Conservation (phyloP, 2,329 filamentous ascomycete genomes). For the Penicillium sp. region DNA sequence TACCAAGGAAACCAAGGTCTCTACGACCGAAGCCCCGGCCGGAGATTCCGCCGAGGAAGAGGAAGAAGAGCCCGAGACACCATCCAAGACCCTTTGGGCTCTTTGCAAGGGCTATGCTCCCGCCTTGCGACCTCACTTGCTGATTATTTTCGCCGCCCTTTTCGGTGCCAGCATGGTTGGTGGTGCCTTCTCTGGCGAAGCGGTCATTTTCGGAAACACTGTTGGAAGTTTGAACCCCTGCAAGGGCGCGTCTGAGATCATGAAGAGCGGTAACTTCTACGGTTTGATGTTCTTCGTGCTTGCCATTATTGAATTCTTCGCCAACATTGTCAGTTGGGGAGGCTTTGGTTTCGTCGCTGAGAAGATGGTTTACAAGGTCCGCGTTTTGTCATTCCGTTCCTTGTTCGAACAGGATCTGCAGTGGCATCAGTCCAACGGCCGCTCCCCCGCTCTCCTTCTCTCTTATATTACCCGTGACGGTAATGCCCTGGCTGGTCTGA, state of each 20-base stretch:
- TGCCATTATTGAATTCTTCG: constrained; percentile 61
- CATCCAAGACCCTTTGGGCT: constrained; percentile 31
- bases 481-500: constrained; percentile 67
- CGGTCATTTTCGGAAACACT: constrained; percentile 63
- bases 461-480: constrained; percentile 71
- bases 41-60: constrained; percentile 22
- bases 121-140: constrained; percentile 41
- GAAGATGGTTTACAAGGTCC: constrained; percentile 64
- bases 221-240: constrained; percentile 61
- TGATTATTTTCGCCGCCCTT: constrained; percentile 52
- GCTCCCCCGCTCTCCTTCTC: constrained; percentile 63
- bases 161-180: constrained; percentile 57
- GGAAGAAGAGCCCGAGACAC: constrained; percentile 29
- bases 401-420: constrained; percentile 67
- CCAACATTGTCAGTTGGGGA: constrained; percentile 63
- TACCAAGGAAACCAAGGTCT: constrained; percentile 15
- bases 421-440: constrained; percentile 69
- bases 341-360: constrained; percentile 63
- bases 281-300: constrained; percentile 63
- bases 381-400: constrained; percentile 65
- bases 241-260: constrained; percentile 51
- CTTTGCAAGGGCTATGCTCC: constrained; percentile 31
- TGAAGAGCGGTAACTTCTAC: constrained; percentile 55
- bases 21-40: constrained; percentile 18
- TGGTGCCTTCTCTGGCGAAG: constrained; percentile 59